These are phyloP conservation scores for Plenodomus biglobosus DNA, from an alignment of 2,329 filamentous ascomycete genomes.

Conservation along the genomic window DNA sequence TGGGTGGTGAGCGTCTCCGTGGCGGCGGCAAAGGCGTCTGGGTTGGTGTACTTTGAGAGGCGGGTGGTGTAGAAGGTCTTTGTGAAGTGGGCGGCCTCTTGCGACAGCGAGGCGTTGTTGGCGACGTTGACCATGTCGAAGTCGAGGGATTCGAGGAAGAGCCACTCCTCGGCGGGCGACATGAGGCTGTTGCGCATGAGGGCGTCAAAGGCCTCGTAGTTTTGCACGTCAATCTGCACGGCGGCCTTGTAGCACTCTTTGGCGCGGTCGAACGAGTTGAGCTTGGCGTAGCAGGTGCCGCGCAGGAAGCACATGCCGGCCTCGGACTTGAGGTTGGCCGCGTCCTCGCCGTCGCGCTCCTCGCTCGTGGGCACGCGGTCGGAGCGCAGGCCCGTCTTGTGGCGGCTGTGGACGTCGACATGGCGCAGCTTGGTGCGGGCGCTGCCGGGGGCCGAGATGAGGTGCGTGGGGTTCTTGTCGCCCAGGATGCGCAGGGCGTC, in stretches of 20 bases:
- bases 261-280: slow-evolving; percentile 94
- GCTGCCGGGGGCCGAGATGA: slow-evolving; percentile 69
- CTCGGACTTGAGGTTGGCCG: slow-evolving; percentile 79
- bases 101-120: slow-evolving; percentile 66
- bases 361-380: slow-evolving; percentile 61
- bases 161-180: slow-evolving; percentile 84
- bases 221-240: slow-evolving; percentile 94
- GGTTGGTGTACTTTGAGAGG: slow-evolving; percentile 91
- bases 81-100: slow-evolving; percentile 90
- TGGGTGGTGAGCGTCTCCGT: slow-evolving; percentile 91
- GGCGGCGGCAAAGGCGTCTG: slow-evolving; percentile 76
- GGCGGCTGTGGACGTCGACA: slow-evolving; percentile 54
- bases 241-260: slow-evolving; percentile 99
- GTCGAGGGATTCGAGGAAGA: slow-evolving; percentile 83
- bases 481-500: slow-evolving; percentile 85
- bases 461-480: slow-evolving; percentile 89
- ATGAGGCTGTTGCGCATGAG: slow-evolving; percentile 95
- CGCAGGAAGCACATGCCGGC: slow-evolving; percentile 96
- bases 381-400: slow-evolving; percentile 50
- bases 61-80: slow-evolving; percentile 96
- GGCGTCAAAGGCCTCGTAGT: slow-evolving; percentile 97
- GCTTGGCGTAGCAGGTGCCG: slow-evolving; percentile 92
- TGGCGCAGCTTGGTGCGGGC: slow-evolving; percentile 72
- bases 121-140: slow-evolving; percentile 78
- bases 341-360: slow-evolving; percentile 68